Evolutionary conservation across 2,329 filamentous ascomycete species (phyloP).

Genomic region (Penicillium fuscoglaucum): DNA sequence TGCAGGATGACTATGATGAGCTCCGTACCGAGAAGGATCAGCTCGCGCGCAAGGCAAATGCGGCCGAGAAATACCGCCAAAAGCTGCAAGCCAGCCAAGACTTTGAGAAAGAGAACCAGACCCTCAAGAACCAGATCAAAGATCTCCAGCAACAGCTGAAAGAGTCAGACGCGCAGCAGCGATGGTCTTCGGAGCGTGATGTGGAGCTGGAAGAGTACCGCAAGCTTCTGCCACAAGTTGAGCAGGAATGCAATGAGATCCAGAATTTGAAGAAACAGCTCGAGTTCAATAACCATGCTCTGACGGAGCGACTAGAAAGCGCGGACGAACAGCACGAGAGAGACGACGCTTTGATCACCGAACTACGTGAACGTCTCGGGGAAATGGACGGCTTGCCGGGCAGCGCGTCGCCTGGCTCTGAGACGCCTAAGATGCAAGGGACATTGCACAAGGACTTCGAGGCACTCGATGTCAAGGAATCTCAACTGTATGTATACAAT

Average conservation of each 20-base stretch:
- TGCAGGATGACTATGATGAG: slow-evolving; percentile 53
- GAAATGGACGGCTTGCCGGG: slow-evolving; percentile 44
- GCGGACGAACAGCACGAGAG: slow-evolving; percentile 46
- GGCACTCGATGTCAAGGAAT: slow-evolving; percentile 41
- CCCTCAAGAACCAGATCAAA: slow-evolving; percentile 48
- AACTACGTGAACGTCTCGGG: slow-evolving; percentile 44
- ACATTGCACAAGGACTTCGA: slow-evolving; percentile 47
- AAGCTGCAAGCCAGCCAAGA: slow-evolving; percentile 52
- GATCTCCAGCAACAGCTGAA: slow-evolving; percentile 50
- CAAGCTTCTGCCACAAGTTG: slow-evolving; percentile 48
- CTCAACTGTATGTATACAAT: slow-evolving; percentile 37
- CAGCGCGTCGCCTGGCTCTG: slow-evolving; percentile 41
- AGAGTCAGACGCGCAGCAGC: slow-evolving; percentile 45
- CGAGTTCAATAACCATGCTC: slow-evolving; percentile 50
- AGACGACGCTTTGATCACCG: slow-evolving; percentile 45
- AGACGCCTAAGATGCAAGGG: slow-evolving; percentile 42
- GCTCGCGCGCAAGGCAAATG: slow-evolving; percentile 49
- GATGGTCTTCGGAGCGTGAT: slow-evolving; percentile 42
- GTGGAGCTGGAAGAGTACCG: slow-evolving; percentile 48
- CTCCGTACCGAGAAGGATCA: slow-evolving; percentile 50
- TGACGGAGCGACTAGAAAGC: slow-evolving; percentile 46
- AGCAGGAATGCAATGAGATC: slow-evolving; percentile 51
- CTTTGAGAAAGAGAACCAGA: slow-evolving; percentile 51
- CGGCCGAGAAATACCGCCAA: slow-evolving; percentile 51
- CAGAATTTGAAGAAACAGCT: slow-evolving; percentile 51